Percentiles rank a stretch among this genome's conserved stretches.
Conservation (phyloP, 306 rosid genomes). For the Quercus wislizeni region DNA sequence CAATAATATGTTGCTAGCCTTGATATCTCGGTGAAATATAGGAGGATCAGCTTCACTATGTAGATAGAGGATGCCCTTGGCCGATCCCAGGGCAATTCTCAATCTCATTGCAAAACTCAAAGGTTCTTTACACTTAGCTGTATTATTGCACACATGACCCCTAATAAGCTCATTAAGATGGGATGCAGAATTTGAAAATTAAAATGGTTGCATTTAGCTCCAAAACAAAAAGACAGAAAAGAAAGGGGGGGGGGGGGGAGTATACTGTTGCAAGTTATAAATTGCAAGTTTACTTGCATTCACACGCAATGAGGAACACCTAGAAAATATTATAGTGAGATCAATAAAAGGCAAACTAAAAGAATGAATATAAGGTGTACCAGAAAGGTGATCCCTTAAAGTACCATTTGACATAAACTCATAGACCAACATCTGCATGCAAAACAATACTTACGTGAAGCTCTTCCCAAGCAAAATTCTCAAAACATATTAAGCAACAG, state of each 20-base stretch:
- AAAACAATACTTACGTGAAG: neutral
- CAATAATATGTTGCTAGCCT: constrained; percentile 85
- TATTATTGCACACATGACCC: constrained; percentile 17
- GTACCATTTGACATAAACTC: constrained; percentile 91
- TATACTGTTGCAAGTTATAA: too few species aligned
- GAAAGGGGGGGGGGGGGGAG: too few species aligned
- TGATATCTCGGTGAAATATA: constrained; percentile 85
- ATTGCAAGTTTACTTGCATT: too few species aligned
- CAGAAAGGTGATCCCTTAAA: constrained; percentile 76
- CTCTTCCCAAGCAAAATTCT: neutral
- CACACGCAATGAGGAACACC: too few species aligned
- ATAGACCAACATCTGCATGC: constrained; percentile 80
- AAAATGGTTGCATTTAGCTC: too few species aligned
- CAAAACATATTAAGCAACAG: constrained; percentile 13
- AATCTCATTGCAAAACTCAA: constrained; percentile 60
- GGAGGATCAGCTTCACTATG: constrained; percentile 96
- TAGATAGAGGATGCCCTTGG: constrained; percentile 81
- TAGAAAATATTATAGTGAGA: too few species aligned
- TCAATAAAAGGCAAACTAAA: neutral
- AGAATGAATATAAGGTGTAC: constrained; percentile 37
- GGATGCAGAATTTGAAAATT: neutral
- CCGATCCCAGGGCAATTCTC: constrained; percentile 70
- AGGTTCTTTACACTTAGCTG: constrained; percentile 45
- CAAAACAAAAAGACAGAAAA: too few species aligned
- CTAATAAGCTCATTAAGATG: neutral